Conservation (phyloP, 176 grass and related monocot genomes). For the Neostapfia colusana region DNA sequence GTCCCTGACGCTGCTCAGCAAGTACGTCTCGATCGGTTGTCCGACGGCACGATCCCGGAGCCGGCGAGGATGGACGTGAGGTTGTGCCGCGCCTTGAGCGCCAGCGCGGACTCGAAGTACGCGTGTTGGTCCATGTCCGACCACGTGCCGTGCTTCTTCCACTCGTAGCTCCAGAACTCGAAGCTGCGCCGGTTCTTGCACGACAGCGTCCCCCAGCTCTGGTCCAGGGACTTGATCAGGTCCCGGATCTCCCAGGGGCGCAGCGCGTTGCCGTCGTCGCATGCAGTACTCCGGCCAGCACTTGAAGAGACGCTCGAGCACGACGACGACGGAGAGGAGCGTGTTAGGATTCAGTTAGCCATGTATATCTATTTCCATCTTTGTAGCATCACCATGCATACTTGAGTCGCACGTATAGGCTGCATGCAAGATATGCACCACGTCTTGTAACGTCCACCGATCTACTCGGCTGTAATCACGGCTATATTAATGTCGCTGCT, state of each 20-base stretch:
- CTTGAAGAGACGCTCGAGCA: too few species aligned
- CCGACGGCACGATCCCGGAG: conserved; percentile 59
- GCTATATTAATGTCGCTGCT: too few species aligned
- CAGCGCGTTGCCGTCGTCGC: conserved; percentile 24
- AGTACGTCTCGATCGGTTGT: conserved; percentile 43
- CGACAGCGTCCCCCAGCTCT: conserved; percentile 64
- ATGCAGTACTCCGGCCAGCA: conserved; percentile 54
- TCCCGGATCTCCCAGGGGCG: conserved; percentile 42
- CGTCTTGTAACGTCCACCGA: too few species aligned
- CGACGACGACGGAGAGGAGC: too few species aligned
- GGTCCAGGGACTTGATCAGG: conserved; percentile 41
- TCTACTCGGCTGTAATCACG: too few species aligned
- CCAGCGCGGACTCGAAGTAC: conserved; percentile 59
- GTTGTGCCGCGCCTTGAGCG: conserved; percentile 49
- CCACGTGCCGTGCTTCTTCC: conserved; percentile 86
- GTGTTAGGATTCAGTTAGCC: too few species aligned
- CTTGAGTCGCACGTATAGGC: too few species aligned
- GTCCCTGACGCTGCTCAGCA: conserved; percentile 33
- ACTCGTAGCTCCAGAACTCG: conserved; percentile 81
- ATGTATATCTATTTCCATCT: too few species aligned
- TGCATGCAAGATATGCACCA: too few species aligned
- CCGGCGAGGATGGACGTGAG: conserved; percentile 45
- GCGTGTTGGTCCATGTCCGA: conserved; percentile 52
- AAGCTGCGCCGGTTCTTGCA: conserved; percentile 48
- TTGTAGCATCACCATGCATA: too few species aligned